Conservation (phyloP, 2,329 filamentous ascomycete species). For the Aspergillus carbonarius region DNA sequence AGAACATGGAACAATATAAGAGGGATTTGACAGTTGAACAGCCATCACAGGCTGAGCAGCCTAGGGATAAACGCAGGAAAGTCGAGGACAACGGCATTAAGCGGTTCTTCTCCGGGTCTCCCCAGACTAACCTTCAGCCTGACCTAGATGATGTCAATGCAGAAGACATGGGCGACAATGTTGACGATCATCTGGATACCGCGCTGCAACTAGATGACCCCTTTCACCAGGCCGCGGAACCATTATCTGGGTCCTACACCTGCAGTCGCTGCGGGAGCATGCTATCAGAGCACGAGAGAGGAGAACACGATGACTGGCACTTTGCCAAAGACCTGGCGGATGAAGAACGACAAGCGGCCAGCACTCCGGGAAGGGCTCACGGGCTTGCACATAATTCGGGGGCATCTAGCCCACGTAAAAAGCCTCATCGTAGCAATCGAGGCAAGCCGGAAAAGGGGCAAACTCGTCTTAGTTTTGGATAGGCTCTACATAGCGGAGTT, state of each 20-base stretch:
- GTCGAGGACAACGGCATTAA: slow-evolving; percentile 54
- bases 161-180: neutral
- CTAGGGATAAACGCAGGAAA: slow-evolving; percentile 46
- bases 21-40: slow-evolving; percentile 18
- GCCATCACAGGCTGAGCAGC: slow-evolving; percentile 13
- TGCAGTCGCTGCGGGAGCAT: slow-evolving; percentile 67
- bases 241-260: slow-evolving; percentile 33
- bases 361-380: slow-evolving; percentile 16
- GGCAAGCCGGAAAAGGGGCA: slow-evolving; percentile 38
- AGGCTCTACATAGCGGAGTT: neutral
- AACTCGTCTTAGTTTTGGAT: slow-evolving; percentile 37
- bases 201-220: neutral
- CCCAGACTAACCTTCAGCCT: slow-evolving; percentile 10
- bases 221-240: neutral
- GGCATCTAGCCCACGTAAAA: slow-evolving; percentile 22
- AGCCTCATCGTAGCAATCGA: slow-evolving; percentile 25
- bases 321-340: slow-evolving; percentile 83
- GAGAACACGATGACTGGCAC: slow-evolving; percentile 91
- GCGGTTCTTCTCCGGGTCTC: slow-evolving; percentile 56
- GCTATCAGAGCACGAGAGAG: slow-evolving; percentile 59
- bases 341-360: slow-evolving; percentile 52
- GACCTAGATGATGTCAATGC: neutral
- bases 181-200: neutral
- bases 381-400: slow-evolving; percentile 15
- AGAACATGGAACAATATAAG: slow-evolving; percentile 37